phyloP scores from a whole-genome alignment of 116 monocot genomes.

The Papilionanthe hybrid region DNA sequence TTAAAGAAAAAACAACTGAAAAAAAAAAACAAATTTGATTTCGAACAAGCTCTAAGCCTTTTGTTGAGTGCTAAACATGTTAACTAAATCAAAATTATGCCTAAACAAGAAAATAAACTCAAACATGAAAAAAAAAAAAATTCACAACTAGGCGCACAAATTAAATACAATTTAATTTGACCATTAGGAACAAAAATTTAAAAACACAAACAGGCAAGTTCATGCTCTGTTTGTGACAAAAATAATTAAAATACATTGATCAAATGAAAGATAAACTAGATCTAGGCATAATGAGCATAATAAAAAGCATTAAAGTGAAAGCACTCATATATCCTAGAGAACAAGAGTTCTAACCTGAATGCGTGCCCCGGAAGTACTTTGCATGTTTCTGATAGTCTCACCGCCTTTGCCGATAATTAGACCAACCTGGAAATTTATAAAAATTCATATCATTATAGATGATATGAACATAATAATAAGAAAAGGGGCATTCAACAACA shows the following conservation, averaged over 20 bases:
- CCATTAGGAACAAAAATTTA: no score
- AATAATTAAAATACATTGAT: neutral
- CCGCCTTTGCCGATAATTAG: constrained; percentile 24
- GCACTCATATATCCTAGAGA: neutral
- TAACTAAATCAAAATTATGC: no score
- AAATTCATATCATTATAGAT: neutral
- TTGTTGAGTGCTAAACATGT: no score
- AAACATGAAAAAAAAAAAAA: no score
- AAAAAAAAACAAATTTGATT: no score
- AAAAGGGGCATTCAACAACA: neutral
- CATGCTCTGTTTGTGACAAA: neutral
- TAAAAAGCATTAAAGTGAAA: neutral
- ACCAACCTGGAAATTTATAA: constrained; percentile 11
- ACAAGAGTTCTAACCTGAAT: constrained; percentile 12
- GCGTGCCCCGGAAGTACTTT: constrained; percentile 16
- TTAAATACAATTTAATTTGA: no score
- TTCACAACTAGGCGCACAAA: no score
- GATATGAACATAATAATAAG: no score
- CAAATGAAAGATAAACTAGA: neutral
- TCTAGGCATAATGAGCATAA: neutral
- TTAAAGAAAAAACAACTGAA: no score
- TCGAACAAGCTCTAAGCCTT: no score
- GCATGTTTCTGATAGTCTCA: constrained; percentile 18
- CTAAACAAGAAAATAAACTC: no score
- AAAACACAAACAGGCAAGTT: neutral